Base-by-base conservation (phyloP, 2,329 filamentous ascomycete species). In the Phyllosticta citriasiana region DNA sequence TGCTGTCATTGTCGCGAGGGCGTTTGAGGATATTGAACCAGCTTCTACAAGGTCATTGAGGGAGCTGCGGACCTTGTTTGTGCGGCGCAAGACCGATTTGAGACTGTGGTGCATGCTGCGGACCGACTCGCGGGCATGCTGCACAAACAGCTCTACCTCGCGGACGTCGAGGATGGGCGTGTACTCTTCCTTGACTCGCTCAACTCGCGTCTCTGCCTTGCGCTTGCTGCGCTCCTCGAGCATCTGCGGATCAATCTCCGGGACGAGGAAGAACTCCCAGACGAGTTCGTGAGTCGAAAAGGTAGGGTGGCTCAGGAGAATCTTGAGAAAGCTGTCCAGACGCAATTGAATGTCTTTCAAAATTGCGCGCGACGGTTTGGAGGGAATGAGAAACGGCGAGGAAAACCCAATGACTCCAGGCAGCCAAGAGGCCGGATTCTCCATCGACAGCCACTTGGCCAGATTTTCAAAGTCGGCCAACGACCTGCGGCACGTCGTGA, bases 241-340 rank as follows among this genome's bases (percentile, higher is more conserved):
- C 84, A 92, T 91, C 22, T 91, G 86, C 0, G 89, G 83, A 71
- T 96, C 90, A 57, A 99, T 84, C 67, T 99, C 94, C 1, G 94
- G 94, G 12, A 99, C 92, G 0, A 99, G 82, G 74, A 99, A 96
- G 76, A 99, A 99, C 69, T 99, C 94, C 95, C 94, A 99, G 2
- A 99, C 82, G 82, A 97, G 91, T 76, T 99, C 94, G 70, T 99
- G 95, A 0, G 90, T 96, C 0, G 91, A 84, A 71, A 99, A 97
- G 0, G 94, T 97, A 3, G 93, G 88, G 70, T 99, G 94, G 8
- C 84, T 81, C 26, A 99, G 81, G 65, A 99, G 82, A 19, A 91
- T 90, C 66, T 89, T 90, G 67, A 99, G 77, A 68, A 97, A 97
- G 66, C 85, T 88, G 73, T 99, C 91, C 22, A 96, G 84, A 16